Evolutionary conservation across 805 yeast species (phyloP).

Genomic region (Kodamaea fukazawae): DNA sequence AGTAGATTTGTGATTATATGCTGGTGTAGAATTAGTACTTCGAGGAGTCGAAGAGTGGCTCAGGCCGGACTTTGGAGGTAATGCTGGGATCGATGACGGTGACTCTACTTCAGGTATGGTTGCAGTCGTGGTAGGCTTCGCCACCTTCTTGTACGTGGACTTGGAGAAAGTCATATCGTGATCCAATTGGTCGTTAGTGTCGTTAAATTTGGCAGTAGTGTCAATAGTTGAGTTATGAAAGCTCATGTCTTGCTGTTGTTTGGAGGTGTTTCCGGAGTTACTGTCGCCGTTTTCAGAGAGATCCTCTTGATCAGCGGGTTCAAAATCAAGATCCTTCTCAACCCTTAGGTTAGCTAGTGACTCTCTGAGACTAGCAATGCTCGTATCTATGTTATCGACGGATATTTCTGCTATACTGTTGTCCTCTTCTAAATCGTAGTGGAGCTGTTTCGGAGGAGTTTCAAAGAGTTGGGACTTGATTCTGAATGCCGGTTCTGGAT

Average conservation of each 20-base stretch:
- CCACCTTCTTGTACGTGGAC: slow-evolving; percentile 6
- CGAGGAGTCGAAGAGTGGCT: slow-evolving; percentile 12
- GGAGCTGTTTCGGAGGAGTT: slow-evolving; percentile 2
- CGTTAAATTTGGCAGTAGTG: slow-evolving; percentile 15
- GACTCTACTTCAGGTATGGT: not conserved
- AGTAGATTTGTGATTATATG: slow-evolving; percentile 6
- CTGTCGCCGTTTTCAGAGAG: not conserved
- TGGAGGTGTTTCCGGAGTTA: slow-evolving; percentile 1
- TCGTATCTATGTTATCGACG: slow-evolving; percentile 13
- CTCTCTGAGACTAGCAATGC: slow-evolving; percentile 14
- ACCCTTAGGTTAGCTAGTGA: slow-evolving; percentile 11
- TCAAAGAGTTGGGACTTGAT: slow-evolving; percentile 1
- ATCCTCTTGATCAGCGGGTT: not conserved
- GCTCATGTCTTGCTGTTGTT: slow-evolving; percentile 1
- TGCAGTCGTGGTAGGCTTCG: not conserved
- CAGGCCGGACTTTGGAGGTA: not conserved
- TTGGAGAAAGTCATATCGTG: slow-evolving; percentile 19
- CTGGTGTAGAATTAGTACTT: slow-evolving; percentile 10
- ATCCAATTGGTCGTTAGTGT: slow-evolving; percentile 23
- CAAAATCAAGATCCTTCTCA: not conserved
- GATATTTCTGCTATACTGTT: slow-evolving; percentile 1
- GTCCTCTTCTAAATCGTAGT: not conserved
- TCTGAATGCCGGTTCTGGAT: slow-evolving; percentile 1
- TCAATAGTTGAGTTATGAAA: slow-evolving; percentile 15
- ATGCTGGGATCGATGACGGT: not conserved